These are phyloP conservation scores for Pyrenochaeta sp. DNA, from an alignment of 2,329 filamentous ascomycete genomes.

Conservation along the genomic window DNA sequence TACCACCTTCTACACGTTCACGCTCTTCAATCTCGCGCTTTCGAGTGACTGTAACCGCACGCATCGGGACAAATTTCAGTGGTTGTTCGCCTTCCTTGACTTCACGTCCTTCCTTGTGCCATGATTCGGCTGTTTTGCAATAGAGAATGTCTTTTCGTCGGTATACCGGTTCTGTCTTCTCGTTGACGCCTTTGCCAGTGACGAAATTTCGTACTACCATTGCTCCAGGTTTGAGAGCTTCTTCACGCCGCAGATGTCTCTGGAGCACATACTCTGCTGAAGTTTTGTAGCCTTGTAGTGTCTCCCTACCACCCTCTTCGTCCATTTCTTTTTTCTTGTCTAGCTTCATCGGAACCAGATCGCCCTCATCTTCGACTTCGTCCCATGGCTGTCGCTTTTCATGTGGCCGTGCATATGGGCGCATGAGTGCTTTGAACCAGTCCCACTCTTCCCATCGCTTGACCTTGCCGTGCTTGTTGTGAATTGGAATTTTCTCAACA, in stretches of 20 bases:
- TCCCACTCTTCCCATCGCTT: slow-evolving; percentile 80
- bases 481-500: slow-evolving; percentile 80
- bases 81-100: slow-evolving; percentile 75
- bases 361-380: slow-evolving; percentile 78
- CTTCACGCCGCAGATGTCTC: slow-evolving; percentile 88
- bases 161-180: slow-evolving; percentile 82
- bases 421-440: slow-evolving; percentile 87
- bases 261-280: slow-evolving; percentile 86
- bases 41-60: slow-evolving; percentile 87
- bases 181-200: slow-evolving; percentile 75
- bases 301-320: slow-evolving; percentile 74
- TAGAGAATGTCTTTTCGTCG: slow-evolving; percentile 78
- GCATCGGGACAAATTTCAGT: slow-evolving; percentile 86
- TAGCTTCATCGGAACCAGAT: slow-evolving; percentile 75
- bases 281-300: slow-evolving; percentile 86
- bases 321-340: slow-evolving; percentile 71
- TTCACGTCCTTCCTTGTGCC: slow-evolving; percentile 94
- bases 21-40: slow-evolving; percentile 89
- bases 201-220: slow-evolving; percentile 77
- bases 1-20: slow-evolving; percentile 78
- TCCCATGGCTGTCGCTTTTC: slow-evolving; percentile 73
- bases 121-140: slow-evolving; percentile 93
- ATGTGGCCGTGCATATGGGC: slow-evolving; percentile 69
- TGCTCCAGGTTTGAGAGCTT: slow-evolving; percentile 77
- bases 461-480: slow-evolving; percentile 79